Percentiles rank a stretch among this genome's conserved stretches.
These are phyloP conservation scores for Silene coronaria DNA, from an alignment of 179 eudicot species.

Conservation along the genomic window DNA sequence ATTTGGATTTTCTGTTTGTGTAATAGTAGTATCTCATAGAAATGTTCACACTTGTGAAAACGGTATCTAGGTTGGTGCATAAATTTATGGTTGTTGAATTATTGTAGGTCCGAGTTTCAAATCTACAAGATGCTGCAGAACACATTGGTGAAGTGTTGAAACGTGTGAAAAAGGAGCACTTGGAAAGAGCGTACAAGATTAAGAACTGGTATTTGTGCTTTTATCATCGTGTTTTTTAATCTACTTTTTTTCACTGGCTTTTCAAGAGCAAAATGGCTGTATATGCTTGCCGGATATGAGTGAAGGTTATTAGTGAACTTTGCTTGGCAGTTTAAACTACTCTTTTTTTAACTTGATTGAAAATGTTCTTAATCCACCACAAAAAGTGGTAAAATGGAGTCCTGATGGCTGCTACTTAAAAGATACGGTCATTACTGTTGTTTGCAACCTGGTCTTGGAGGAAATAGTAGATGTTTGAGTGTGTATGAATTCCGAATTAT, in stretches of 20 bases:
- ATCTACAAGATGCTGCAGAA: slow-evolving; percentile 82
- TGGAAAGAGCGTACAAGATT: slow-evolving; percentile 81
- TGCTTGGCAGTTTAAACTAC: not conserved
- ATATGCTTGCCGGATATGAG: not conserved
- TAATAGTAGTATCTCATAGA: not conserved
- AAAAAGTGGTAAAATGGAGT: not conserved
- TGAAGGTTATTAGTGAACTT: not conserved
- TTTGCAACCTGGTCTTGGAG: too few relatives aligned
- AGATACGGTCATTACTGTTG: not conserved
- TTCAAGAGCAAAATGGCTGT: not conserved
- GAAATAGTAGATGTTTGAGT: not conserved
- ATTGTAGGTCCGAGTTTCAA: slow-evolving; percentile 82
- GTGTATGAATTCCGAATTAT: not conserved
- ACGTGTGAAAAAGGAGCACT: slow-evolving; percentile 83
- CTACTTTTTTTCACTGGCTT: not conserved
- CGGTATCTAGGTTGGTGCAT: not conserved
- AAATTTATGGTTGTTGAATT: not conserved
- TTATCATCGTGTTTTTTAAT: not conserved
- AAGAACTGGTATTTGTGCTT: slow-evolving; percentile 47
- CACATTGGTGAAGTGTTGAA: slow-evolving; percentile 92
- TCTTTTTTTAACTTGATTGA: not conserved
- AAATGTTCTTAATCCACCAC: not conserved
- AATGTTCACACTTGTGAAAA: not conserved
- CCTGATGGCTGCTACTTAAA: not conserved
- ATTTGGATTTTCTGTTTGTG: not conserved